A percentile compares a stretch with the other conserved stretches of the same genome.
Evolutionary conservation across 2,329 filamentous ascomycete species (phyloP).

Genomic region (Cercospora sojina): DNA sequence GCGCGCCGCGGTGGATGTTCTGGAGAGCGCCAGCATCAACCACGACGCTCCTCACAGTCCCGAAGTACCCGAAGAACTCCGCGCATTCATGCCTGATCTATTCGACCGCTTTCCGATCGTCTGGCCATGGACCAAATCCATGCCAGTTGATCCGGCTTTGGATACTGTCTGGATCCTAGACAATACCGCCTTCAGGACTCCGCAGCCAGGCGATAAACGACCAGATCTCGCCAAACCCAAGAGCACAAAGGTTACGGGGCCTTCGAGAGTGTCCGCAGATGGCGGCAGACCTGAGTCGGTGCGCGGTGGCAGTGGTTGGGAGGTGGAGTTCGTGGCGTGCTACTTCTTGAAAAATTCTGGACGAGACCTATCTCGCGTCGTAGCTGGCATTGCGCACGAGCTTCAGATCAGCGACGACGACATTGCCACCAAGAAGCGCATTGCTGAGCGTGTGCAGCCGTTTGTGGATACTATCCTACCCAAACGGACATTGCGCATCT

Average conservation of each 20-base stretch:
- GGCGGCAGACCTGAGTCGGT: slow-evolving; percentile 18
- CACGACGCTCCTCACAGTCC: slow-evolving; percentile 35
- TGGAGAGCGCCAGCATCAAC: slow-evolving; percentile 31
- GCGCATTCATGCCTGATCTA: slow-evolving; percentile 36
- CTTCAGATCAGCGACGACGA: slow-evolving; percentile 59
- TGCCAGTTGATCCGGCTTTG: slow-evolving; percentile 55
- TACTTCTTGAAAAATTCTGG: slow-evolving; percentile 75
- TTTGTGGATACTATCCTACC: slow-evolving; percentile 76
- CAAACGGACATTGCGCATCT: slow-evolving; percentile 64
- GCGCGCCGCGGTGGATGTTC: slow-evolving; percentile 31
- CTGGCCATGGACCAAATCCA: slow-evolving; percentile 42
- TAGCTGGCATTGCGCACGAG: slow-evolving; percentile 67
- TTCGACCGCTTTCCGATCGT: slow-evolving; percentile 53
- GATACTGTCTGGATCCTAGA: slow-evolving; percentile 88
- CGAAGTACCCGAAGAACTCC: slow-evolving; percentile 36
- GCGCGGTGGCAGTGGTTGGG: slow-evolving; percentile 56
- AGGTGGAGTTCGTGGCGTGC: slow-evolving; percentile 78
- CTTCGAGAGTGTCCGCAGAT: slow-evolving; percentile 36
- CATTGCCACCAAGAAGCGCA: slow-evolving; percentile 57
- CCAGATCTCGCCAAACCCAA: slow-evolving; percentile 25
- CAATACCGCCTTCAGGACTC: slow-evolving; percentile 72
- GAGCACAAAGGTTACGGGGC: slow-evolving; percentile 25
- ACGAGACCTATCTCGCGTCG: slow-evolving; percentile 64
- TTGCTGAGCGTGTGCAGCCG: slow-evolving; percentile 68
- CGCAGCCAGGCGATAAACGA: slow-evolving; percentile 27